phyloP scores from a whole-genome alignment of 2,329 filamentous ascomycete species.

The Balansia obtecta region DNA sequence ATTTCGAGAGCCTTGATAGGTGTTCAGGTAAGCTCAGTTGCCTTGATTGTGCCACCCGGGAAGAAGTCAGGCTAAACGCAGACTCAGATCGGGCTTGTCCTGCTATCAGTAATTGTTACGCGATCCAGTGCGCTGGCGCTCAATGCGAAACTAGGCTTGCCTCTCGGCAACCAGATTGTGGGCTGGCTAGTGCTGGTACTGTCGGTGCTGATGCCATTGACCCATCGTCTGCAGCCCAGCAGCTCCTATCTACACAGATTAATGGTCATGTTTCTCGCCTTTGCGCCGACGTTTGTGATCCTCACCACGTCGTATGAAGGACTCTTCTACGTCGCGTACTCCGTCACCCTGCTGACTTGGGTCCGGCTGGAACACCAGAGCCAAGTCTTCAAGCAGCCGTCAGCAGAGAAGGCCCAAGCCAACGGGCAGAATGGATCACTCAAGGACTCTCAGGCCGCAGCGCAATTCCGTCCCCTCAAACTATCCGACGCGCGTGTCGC shows the following conservation, averaged over 20 bases:
- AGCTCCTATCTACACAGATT: conserved; percentile 84
- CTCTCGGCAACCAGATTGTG: conserved; percentile 74
- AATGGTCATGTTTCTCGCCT: conserved; percentile 80
- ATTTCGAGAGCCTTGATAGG: conserved; percentile 51
- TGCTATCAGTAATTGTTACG: conserved; percentile 76
- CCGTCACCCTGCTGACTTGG: conserved; percentile 72
- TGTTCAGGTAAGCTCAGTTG: conserved; percentile 36
- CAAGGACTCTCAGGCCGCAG: conserved; percentile 1
- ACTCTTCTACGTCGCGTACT: conserved; percentile 88
- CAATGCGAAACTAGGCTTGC: conserved; percentile 74
- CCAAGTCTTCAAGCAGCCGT: not conserved
- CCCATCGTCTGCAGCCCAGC: conserved; percentile 71
- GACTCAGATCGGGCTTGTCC: conserved; percentile 56
- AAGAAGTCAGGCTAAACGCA: not conserved
- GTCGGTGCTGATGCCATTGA: conserved; percentile 67
- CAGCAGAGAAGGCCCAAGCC: not conserved
- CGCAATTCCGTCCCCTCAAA: conserved; percentile 49
- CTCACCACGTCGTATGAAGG: conserved; percentile 96
- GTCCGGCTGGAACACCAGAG: conserved; percentile 67
- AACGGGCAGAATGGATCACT: not conserved
- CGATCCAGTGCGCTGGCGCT: conserved; percentile 74
- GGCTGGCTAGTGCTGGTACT: conserved; percentile 67
- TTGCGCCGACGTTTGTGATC: conserved; percentile 87
- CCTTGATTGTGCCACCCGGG: not conserved
- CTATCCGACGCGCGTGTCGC: conserved; percentile 79